These are phyloP conservation scores for Hypoxylon sp. DNA, from an alignment of 2,329 filamentous ascomycete species.

Conservation along the genomic window DNA sequence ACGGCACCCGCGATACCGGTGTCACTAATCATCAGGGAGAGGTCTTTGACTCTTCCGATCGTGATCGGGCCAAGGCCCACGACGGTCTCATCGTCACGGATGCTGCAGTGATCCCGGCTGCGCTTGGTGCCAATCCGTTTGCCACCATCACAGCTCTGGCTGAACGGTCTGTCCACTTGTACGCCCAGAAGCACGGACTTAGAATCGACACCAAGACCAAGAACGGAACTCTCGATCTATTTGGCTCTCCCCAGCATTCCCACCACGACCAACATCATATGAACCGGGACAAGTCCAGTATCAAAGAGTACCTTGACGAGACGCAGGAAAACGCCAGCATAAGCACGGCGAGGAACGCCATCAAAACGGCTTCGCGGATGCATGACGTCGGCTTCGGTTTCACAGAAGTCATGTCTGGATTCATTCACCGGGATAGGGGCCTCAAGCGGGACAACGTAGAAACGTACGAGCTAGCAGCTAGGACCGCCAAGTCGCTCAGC, in stretches of 20 bases:
- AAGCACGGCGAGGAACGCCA: constrained; percentile 47
- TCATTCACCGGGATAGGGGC: constrained; percentile 57
- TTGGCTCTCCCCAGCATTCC: constrained; percentile 57
- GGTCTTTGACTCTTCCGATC: constrained; percentile 61
- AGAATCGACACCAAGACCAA: constrained; percentile 53
- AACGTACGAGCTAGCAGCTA: constrained; percentile 62
- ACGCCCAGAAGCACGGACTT: constrained; percentile 52
- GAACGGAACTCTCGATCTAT: constrained; percentile 62
- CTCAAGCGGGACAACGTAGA: constrained; percentile 55
- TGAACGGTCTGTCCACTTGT: constrained; percentile 66
- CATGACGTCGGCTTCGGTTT: constrained; percentile 64
- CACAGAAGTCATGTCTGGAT: constrained; percentile 70
- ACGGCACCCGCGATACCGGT: constrained; percentile 64
- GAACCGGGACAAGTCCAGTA: constrained; percentile 28
- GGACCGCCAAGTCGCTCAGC: constrained; percentile 60
- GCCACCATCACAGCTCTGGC: constrained; percentile 75
- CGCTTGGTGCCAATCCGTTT: constrained; percentile 71
- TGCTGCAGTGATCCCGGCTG: constrained; percentile 66
- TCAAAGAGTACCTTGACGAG: constrained; percentile 39
- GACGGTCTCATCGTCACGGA: constrained; percentile 68
- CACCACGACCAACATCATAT: constrained; percentile 44
- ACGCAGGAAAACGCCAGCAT: constrained; percentile 49
- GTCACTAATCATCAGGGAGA: constrained; percentile 69
- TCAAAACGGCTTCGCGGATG: constrained; percentile 53
- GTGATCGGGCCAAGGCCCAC: constrained; percentile 62